A percentile compares a stretch with the other conserved stretches of the same genome.
These are phyloP conservation scores for Neurospora pannonica DNA, from an alignment of 495 filamentous ascomycete species.

Conservation along the genomic window DNA sequence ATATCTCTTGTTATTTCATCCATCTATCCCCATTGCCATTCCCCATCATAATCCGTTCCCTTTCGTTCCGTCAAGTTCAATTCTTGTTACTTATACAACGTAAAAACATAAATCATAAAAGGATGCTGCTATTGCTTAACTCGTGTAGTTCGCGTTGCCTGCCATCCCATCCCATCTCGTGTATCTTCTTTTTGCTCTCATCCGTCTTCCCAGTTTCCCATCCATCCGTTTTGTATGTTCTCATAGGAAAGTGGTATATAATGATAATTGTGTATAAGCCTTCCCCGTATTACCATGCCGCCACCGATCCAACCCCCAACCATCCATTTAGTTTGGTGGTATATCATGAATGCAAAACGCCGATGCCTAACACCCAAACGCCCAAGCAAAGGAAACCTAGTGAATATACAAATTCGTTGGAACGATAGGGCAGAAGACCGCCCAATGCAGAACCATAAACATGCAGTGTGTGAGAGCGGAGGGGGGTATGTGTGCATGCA, in stretches of 20 bases:
- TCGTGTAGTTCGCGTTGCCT: neutral
- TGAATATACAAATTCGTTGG: neutral
- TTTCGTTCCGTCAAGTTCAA: neutral
- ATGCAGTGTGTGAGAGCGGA: neutral
- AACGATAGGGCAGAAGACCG: neutral
- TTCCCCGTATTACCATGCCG: neutral
- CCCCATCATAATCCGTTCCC: neutral
- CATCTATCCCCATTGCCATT: neutral
- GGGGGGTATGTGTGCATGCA: neutral
- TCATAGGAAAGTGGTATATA: neutral
- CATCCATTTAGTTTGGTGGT: neutral
- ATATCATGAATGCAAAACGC: neutral
- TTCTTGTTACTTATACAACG: neutral
- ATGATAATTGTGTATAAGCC: neutral
- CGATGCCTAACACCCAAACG: neutral
- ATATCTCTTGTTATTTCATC: neutral
- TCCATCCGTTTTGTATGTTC: neutral
- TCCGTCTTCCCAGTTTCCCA: neutral
- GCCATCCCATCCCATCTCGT: neutral
- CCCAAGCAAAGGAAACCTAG: neutral
- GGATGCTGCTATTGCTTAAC: neutral
- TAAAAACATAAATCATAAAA: neutral
- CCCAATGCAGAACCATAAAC: neutral
- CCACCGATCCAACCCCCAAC: neutral
- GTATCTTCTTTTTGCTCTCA: neutral